phyloP scores from a whole-genome alignment of 1,139 yeast genomes.

The Suhomyces maxii region DNA sequence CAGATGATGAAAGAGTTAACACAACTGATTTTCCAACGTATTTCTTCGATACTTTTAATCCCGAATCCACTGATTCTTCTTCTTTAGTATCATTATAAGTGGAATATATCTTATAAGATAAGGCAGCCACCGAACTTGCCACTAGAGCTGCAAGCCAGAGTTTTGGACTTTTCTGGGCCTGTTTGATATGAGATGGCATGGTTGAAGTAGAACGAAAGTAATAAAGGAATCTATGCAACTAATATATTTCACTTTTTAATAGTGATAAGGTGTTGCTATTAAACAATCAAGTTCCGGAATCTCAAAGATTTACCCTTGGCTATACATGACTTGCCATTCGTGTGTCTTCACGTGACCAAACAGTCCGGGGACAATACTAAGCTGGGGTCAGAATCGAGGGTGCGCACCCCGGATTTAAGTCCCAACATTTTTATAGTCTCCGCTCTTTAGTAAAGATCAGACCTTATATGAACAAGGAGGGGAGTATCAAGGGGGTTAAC shows the following conservation, averaged over 20 bases:
- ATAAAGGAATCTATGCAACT: not conserved
- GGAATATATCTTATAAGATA: conserved; percentile 36
- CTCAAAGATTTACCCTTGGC: not conserved
- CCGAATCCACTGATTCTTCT: conserved; percentile 3
- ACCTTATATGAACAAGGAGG: not conserved
- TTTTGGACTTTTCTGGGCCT: conserved; percentile 25
- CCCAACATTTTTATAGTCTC: conserved; percentile 3
- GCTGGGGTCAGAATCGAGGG: not conserved
- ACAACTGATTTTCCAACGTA: conserved; percentile 41
- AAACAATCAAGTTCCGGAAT: not conserved
- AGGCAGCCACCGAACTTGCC: conserved; percentile 39
- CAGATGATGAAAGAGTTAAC: conserved; percentile 45
- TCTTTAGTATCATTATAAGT: conserved; percentile 15
- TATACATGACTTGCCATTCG: not conserved
- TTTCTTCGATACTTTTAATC: conserved; percentile 16
- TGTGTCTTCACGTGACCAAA: not conserved
- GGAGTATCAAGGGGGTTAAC: not conserved
- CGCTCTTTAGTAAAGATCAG: not conserved
- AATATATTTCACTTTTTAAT: not conserved
- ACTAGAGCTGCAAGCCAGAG: conserved; percentile 38
- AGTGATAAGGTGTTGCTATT: not conserved
- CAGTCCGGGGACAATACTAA: not conserved
- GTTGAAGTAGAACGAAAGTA: not conserved
- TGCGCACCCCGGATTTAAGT: not conserved
- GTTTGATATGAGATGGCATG: conserved; percentile 8